A percentile compares a stretch with the other conserved stretches of the same genome.
These are phyloP conservation scores for Claviceps monticola DNA, from an alignment of 2,329 filamentous ascomycete species.

Conservation along the genomic window DNA sequence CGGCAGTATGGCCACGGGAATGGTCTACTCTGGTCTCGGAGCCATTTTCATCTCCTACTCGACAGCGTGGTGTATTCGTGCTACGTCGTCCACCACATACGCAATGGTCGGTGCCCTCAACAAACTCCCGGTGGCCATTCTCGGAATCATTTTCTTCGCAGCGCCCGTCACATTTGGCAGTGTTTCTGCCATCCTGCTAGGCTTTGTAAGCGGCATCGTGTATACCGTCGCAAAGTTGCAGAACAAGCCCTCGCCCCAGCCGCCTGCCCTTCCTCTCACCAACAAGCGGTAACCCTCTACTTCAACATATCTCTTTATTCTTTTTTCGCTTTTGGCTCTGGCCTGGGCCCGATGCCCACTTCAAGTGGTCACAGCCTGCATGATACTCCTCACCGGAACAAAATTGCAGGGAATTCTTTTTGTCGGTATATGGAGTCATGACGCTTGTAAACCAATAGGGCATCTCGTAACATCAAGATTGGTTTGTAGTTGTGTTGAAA, in stretches of 20 bases:
- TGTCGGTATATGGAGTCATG: neutral
- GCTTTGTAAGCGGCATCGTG: constrained; percentile 83
- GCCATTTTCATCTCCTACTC: constrained; percentile 98
- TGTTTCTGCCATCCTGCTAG: constrained; percentile 79
- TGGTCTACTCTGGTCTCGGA: constrained; percentile 85
- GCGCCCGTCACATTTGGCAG: constrained; percentile 86
- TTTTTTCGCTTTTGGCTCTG: neutral
- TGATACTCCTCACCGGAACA: neutral
- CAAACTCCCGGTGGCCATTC: constrained; percentile 91
- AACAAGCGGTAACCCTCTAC: constrained; percentile 1
- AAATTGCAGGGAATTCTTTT: neutral
- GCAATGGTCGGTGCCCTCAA: constrained; percentile 97
- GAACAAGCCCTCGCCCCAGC: constrained; percentile 4
- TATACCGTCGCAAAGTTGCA: constrained; percentile 40
- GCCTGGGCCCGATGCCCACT: neutral
- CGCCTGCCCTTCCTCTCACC: constrained; percentile 2
- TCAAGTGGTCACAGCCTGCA: neutral
- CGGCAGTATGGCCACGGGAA: constrained; percentile 69
- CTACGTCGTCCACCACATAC: constrained; percentile 94
- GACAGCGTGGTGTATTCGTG: constrained; percentile 95
- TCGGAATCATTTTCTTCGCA: constrained; percentile 87
- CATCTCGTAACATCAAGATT: neutral
- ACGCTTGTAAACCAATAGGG: neutral
- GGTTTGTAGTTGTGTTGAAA: neutral
- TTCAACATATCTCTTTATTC: neutral